phyloP scores from a whole-genome alignment of 208 protist species.

The Crithidia fasciculata region DNA sequence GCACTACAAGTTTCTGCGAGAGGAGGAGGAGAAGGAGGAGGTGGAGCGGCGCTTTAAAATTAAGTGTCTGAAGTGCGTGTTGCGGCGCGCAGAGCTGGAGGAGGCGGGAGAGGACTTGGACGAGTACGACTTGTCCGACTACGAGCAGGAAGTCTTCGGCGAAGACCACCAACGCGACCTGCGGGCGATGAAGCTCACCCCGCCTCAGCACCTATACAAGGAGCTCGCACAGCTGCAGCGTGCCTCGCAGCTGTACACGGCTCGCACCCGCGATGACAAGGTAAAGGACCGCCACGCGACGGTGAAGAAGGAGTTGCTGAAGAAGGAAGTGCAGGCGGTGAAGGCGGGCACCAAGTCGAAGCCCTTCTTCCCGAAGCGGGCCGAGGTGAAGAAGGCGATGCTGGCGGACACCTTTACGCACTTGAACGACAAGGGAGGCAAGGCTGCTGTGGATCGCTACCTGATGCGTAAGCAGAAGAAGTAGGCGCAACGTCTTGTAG shows the following conservation, averaged over 20 bases:
- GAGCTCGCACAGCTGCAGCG: conserved; percentile 79
- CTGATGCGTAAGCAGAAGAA: conserved; percentile 57
- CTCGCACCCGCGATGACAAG: conserved; percentile 44
- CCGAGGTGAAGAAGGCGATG: conserved; percentile 73
- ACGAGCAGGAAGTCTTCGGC: conserved; percentile 80
- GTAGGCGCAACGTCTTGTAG: background rate
- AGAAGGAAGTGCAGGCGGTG: conserved; percentile 76
- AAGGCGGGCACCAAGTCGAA: conserved; percentile 69
- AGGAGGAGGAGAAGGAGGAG: conserved; percentile 79
- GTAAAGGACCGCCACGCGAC: conserved; percentile 44
- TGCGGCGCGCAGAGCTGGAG: conserved; percentile 78
- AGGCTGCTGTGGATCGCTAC: conserved; percentile 84
- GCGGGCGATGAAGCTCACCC: conserved; percentile 56
- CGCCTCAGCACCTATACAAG: conserved; percentile 43
- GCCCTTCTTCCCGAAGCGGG: conserved; percentile 83
- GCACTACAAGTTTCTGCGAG: conserved; percentile 85
- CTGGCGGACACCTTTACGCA: conserved; percentile 75
- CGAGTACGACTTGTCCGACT: conserved; percentile 86
- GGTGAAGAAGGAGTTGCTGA: conserved; percentile 63
- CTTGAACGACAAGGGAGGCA: conserved; percentile 75
- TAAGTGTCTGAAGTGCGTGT: conserved; percentile 61
- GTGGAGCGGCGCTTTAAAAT: conserved; percentile 68
- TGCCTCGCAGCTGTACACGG: conserved; percentile 66
- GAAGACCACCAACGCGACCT: conserved; percentile 71
- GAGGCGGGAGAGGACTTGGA: conserved; percentile 66